Conservation (phyloP, 2,329 filamentous ascomycete species). For the Venturia effusa region DNA sequence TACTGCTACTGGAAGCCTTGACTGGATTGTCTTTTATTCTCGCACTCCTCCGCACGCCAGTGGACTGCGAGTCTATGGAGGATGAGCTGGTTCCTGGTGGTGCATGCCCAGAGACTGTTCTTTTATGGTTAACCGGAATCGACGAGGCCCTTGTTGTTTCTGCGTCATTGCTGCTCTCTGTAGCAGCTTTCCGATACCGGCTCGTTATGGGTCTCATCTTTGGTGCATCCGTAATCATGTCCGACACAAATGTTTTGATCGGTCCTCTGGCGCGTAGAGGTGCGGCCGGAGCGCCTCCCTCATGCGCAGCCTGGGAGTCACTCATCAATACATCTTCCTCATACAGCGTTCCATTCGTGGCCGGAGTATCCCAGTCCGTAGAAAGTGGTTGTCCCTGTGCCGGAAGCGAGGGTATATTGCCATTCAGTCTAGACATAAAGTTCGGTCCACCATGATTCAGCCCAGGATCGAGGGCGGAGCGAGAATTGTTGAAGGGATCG, state of each 20-base stretch:
- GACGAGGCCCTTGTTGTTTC: not conserved
- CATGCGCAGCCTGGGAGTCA: constrained; percentile 17
- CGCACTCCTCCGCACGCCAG: constrained; percentile 58
- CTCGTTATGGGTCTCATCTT: constrained; percentile 29
- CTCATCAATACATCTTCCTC: constrained; percentile 33
- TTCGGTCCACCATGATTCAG: constrained; percentile 26
- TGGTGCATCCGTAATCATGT: constrained; percentile 20
- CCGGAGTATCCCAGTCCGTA: constrained; percentile 32
- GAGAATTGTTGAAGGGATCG: constrained; percentile 34
- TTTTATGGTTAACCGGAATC: constrained; percentile 41
- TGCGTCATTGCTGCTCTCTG: not conserved
- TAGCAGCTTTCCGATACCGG: constrained; percentile 18
- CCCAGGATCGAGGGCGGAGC: constrained; percentile 22
- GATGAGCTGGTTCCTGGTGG: constrained; percentile 22
- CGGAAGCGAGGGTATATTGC: constrained; percentile 21
- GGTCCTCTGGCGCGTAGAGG: constrained; percentile 28
- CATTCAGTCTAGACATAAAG: constrained; percentile 32
- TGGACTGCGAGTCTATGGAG: constrained; percentile 16
- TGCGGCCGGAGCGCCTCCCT: constrained; percentile 35
- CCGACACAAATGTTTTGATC: not conserved
- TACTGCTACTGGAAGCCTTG: constrained; percentile 11
- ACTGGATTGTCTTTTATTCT: constrained; percentile 35
- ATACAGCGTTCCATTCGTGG: not conserved
- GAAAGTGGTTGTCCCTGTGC: not conserved
- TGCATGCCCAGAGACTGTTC: constrained; percentile 79